Percentiles rank a stretch among this genome's conserved stretches.
phyloP scores from a whole-genome alignment of 139 green algal species.

The Limnomonas spitsbergensis region DNA sequence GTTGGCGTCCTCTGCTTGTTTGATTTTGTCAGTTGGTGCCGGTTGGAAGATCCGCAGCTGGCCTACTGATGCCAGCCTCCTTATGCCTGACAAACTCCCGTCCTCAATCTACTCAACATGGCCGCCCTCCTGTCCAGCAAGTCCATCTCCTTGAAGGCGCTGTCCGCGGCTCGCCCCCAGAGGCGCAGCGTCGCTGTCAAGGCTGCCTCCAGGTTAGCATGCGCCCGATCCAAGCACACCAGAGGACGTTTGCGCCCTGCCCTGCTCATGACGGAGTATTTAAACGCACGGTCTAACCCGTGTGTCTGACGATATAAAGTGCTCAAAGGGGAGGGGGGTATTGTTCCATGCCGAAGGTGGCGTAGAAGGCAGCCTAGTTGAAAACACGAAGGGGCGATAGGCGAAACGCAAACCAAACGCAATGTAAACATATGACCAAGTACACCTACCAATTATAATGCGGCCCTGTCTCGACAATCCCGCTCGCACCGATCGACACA shows the following conservation, averaged over 20 bases:
- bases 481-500: slow-evolving; percentile 2
- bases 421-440: neutral
- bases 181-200: neutral
- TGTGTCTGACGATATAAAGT: neutral
- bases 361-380: neutral
- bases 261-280: too few species aligned
- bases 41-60: neutral
- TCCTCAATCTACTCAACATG: too few species aligned
- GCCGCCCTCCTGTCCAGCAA: neutral
- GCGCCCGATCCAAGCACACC: too few species aligned
- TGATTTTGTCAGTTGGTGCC: neutral
- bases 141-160: neutral
- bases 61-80: neutral
- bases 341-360: neutral
- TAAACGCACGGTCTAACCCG: neutral
- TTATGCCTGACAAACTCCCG: neutral
- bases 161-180: neutral
- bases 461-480: neutral
- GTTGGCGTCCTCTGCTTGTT: neutral
- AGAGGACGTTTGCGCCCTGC: too few species aligned
- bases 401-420: neutral
- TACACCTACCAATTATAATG: neutral
- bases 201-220: neutral
- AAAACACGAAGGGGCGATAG: neutral
- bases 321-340: neutral